Base-by-base conservation (phyloP, 768 basidiomycete genomes). In the Podaxis mareebaensis region DNA sequence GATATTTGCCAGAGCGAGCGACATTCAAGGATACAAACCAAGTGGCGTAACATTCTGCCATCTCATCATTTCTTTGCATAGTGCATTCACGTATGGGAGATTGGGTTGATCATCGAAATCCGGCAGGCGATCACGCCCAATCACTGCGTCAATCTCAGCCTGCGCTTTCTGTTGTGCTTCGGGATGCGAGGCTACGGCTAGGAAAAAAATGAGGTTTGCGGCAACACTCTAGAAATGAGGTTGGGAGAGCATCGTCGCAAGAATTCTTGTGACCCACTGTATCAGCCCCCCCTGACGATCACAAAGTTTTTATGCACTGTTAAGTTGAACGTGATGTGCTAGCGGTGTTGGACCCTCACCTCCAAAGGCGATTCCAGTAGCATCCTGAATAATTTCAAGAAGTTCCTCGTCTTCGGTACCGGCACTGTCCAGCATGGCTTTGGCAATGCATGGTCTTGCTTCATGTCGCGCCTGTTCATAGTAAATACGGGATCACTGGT, bases 131-230 rank as follows among this genome's bases (percentile, higher is more conserved):
- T 53, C 61, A 12, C 59, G 53, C 4, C 64, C 67, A n/a, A 67
- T 26, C 17, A 68, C 66, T n/a, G 28, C 7, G 52, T 69, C 70
- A 3, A 68, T 60, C 40, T 67, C 64, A 7, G 22, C 66, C 60
- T 67, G 66, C 4, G 56, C 63, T 58, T 64, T 62, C 33, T 24
- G 46, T 53, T 69, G 67, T 6, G 60, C 60, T 20, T 66, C 61
- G 24, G 70, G 70, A 28, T 67, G 38, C 22, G 62, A 42, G 1
- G 53, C 58, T 57, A 70, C 55, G 2, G 65, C 64, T 8, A 69
- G 49, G 6, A 69, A 28, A 53, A 67, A 59, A 48, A 55, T 52
- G 3, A 53, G 53, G 20, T 56, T 57, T 8, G 66, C 40, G 1
- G 65, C 53, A 17, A 55, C 42, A 15, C 54, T 64, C 48, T 66